Evolutionary conservation across 208 protist species (phyloP), one percentile per base, ranked within the genome.

Genomic region (Naegleria fowleri): DNA sequence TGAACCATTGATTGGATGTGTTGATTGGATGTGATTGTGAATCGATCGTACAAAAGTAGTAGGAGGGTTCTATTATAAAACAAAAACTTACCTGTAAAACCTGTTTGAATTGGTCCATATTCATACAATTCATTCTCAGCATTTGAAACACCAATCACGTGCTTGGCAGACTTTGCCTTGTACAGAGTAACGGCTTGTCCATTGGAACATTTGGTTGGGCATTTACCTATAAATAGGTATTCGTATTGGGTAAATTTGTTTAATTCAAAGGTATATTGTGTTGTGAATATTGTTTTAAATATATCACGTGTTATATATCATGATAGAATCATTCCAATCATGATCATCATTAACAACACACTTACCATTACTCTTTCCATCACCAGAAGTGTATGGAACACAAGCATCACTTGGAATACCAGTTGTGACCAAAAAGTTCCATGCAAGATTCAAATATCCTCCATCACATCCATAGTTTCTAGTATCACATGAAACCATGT

Each of bases 91-190:
- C 43, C 43, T 86, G 92, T 93, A 41, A 98, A 95, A 76, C 96
- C 94, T 25, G 94, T 95, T 93, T 97, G 95, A 79, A 98, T 95
- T 33, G 97, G 96, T 40, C 97, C 96, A 90, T 95, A 92, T 29
- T 93, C 91, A 93, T 95, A 95, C 86, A 98, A 93, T 93, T 97
- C 96, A 29, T 93, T 93, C 94, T 96, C 94, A 93, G 96, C 97
- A n/a, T 90, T 91, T 39, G 94, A 93, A 92, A 95, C 51, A 94
- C 90, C 29, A 5, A 83, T 11, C 0, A 79, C 7, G 5, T 79
- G 29, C 25, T 15, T 29, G 22, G 22, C 1, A 22, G 55, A 67
- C 13, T 67, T 79, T 7, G 36, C 79, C n/a, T 39, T 43, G 15
- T 85, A 43, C 15, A 43, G 15, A 0, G 15, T 43, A 43, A 43